phyloP scores from a whole-genome alignment of 768 basidiomycete species.

The Hericium rajendrae region DNA sequence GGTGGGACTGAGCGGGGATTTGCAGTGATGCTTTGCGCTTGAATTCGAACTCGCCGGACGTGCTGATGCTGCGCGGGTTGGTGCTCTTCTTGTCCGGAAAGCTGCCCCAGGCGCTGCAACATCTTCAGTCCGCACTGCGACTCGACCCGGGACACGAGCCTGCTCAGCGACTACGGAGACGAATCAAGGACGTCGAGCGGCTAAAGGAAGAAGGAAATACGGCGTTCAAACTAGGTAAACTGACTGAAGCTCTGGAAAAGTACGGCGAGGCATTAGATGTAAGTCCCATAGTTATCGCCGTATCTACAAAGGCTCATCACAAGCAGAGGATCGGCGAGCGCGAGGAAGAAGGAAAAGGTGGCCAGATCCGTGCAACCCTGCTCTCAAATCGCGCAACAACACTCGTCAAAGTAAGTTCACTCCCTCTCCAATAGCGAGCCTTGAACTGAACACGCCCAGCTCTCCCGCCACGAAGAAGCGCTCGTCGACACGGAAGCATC shows the following conservation, averaged over 20 bases:
- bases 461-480: constrained; percentile 57
- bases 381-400: constrained; percentile 82
- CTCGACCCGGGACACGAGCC: constrained; percentile 69
- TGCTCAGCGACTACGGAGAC: constrained; percentile 62
- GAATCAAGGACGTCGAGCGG: constrained; percentile 74
- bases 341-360: constrained; percentile 69
- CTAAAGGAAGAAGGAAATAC: constrained; percentile 80
- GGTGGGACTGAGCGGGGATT: too few relatives aligned
- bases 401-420: constrained; percentile 48
- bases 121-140: constrained; percentile 60
- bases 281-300: constrained; percentile 6
- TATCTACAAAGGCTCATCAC: too few relatives aligned
- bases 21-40: constrained; percentile 65
- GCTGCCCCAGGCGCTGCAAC: constrained; percentile 61
- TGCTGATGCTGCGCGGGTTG: constrained; percentile 66
- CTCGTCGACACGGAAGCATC: constrained; percentile 63
- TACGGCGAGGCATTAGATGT: constrained; percentile 71
- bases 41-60: constrained; percentile 68
- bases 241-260: constrained; percentile 53
- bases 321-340: constrained; percentile 54
- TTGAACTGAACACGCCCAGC: constrained; percentile 38
- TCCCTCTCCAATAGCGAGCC: too few relatives aligned
- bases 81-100: constrained; percentile 69
- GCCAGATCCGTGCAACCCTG: constrained; percentile 70
- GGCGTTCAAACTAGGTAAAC: constrained; percentile 54